Conservation (phyloP, 768 basidiomycete genomes). For the Hysterangium stoloniferum region DNA sequence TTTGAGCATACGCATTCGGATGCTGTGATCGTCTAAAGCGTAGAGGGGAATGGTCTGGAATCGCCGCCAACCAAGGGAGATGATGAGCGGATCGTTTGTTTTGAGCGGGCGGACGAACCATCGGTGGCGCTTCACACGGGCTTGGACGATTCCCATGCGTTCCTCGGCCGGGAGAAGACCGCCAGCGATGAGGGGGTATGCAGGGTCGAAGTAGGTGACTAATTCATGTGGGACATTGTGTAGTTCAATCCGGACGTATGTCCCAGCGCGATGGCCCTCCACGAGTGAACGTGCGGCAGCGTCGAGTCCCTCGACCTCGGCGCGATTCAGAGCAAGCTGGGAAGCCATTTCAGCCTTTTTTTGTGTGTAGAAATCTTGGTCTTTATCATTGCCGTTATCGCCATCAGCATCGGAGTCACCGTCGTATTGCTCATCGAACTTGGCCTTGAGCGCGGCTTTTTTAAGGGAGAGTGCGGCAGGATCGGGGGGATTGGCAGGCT, state of each 20-base stretch:
- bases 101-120: slow-evolving; percentile 91
- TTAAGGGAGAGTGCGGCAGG: slow-evolving; percentile 62
- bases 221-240: slow-evolving; percentile 81
- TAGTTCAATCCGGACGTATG: slow-evolving; percentile 91
- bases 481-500: slow-evolving; percentile 28
- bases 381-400: slow-evolving; percentile 42
- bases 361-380: slow-evolving; percentile 83
- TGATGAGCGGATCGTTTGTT: slow-evolving; percentile 92
- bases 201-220: slow-evolving; percentile 87
- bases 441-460: slow-evolving; percentile 86
- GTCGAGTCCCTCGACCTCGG: slow-evolving; percentile 78
- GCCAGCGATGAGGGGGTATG: slow-evolving; percentile 86
- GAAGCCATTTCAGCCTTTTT: slow-evolving; percentile 88
- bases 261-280: slow-evolving; percentile 85
- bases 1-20: slow-evolving; percentile 98
- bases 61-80: slow-evolving; percentile 96
- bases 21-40: slow-evolving; percentile 94
- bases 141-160: slow-evolving; percentile 88
- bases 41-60: slow-evolving; percentile 96
- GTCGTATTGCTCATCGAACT: slow-evolving; percentile 96
- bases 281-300: slow-evolving; percentile 71
- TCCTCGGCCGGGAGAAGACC: slow-evolving; percentile 87
- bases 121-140: slow-evolving; percentile 91
- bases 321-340: slow-evolving; percentile 74
- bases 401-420: slow-evolving; percentile 39